Evolutionary conservation across 768 basidiomycete species (phyloP).

Genomic region (Lactarius deliciosus): DNA sequence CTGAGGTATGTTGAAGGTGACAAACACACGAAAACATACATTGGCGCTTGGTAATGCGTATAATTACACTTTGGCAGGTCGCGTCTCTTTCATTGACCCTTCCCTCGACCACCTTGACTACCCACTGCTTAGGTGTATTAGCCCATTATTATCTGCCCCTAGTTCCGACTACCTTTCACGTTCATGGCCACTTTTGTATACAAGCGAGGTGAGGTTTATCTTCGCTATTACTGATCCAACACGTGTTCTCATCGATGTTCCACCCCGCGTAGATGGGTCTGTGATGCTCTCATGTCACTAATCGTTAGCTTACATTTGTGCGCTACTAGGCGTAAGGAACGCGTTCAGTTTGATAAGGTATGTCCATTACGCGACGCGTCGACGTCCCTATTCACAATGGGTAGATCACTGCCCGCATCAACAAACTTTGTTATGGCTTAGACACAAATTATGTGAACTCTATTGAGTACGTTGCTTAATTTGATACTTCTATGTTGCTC

Average conservation of each 20-base stretch:
- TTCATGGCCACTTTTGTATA: conserved; percentile 47
- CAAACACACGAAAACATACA: conserved; percentile 21
- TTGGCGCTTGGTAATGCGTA: conserved; percentile 24
- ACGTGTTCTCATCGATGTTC: conserved; percentile 21
- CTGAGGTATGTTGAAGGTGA: conserved; percentile 4
- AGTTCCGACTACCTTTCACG: not conserved
- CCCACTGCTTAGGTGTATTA: not conserved
- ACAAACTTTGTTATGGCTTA: conserved; percentile 94
- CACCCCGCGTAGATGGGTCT: conserved; percentile 48
- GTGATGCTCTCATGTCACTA: conserved; percentile 31
- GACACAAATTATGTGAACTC: conserved; percentile 91
- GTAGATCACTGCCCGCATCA: conserved; percentile 83
- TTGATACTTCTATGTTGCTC: conserved; percentile 5
- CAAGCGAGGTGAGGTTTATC: conserved; percentile 51
- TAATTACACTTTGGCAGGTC: conserved; percentile 8
- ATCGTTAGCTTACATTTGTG: conserved; percentile 27
- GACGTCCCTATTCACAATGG: conserved; percentile 5
- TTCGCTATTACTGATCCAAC: conserved; percentile 1
- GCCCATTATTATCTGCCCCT: not conserved
- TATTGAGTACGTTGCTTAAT: conserved; percentile 63
- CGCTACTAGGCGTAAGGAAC: conserved; percentile 72
- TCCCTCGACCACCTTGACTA: conserved; percentile 10
- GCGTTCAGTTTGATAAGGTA: conserved; percentile 92
- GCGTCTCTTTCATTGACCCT: conserved; percentile 8
- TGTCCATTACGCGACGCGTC: conserved; percentile 30